Conservation (phyloP, 495 filamentous ascomycete genomes). For the Penicillium arizonense region DNA sequence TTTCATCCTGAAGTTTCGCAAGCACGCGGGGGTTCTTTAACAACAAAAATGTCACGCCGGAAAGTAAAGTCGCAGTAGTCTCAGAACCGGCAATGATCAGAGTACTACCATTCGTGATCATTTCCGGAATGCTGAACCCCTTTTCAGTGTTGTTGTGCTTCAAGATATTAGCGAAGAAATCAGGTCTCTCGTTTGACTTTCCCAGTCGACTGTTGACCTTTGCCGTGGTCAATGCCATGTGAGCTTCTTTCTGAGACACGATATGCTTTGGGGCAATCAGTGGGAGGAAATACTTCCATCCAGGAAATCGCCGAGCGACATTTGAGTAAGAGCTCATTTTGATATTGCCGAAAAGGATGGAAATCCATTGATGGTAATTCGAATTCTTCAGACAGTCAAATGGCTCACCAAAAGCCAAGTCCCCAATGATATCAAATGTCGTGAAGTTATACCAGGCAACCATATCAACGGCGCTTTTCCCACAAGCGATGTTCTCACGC, state of each 20-base stretch:
- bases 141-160: conserved; percentile 21
- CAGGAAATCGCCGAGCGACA: conserved; percentile 22
- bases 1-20: conserved; percentile 46
- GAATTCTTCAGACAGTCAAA: conserved; percentile 53
- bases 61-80: conserved; percentile 59
- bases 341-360: conserved; percentile 38
- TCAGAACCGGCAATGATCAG: conserved; percentile 55
- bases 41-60: conserved; percentile 51
- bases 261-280: conserved; percentile 21
- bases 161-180: conserved; percentile 22
- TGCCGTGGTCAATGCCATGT: conserved; percentile 11
- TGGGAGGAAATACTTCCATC: not conserved
- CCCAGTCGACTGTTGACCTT: conserved; percentile 15
- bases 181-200: conserved; percentile 17
- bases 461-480: conserved; percentile 36
- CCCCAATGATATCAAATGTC: conserved; percentile 63
- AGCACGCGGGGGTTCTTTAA: conserved; percentile 43
- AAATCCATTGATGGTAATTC: conserved; percentile 57
- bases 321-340: conserved; percentile 23
- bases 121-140: conserved; percentile 38
- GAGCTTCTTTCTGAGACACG: conserved; percentile 24
- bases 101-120: conserved; percentile 38
- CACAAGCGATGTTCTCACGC: conserved; percentile 24
- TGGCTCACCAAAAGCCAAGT: conserved; percentile 58
- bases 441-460: conserved; percentile 57